These are phyloP conservation scores for Patellifolia procumbens DNA, from an alignment of 179 eudicot genomes.

Conservation along the genomic window DNA sequence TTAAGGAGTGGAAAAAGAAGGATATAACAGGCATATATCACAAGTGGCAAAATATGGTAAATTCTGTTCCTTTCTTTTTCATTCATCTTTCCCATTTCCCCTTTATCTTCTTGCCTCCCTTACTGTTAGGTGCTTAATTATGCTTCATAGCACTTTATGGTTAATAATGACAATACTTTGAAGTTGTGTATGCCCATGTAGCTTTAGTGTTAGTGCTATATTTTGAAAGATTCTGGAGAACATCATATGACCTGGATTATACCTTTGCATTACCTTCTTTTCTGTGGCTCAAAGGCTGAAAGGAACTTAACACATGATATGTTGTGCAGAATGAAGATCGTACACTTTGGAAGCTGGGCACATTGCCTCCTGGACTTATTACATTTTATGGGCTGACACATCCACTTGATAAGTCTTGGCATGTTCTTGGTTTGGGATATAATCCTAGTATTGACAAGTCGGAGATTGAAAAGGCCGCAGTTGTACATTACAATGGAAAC, in stretches of 20 bases:
- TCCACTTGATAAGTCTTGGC: slow-evolving; percentile 81
- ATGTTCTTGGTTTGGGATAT: slow-evolving; percentile 89
- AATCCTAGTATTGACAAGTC: slow-evolving; percentile 60
- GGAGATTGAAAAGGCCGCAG: slow-evolving; percentile 80
- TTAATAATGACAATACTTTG: not conserved
- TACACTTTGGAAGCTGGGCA: slow-evolving; percentile 89
- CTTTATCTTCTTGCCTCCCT: not conserved
- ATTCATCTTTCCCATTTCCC: not conserved
- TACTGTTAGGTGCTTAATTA: not conserved
- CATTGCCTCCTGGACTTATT: slow-evolving; percentile 85
- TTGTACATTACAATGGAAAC: slow-evolving; percentile 85
- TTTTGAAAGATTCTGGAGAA: slow-evolving; percentile 1
- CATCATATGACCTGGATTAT: not conserved
- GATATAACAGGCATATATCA: slow-evolving; percentile 91
- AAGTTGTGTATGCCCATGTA: not conserved
- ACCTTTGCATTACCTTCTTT: not conserved
- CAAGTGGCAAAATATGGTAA: slow-evolving; percentile 89
- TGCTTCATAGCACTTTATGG: not conserved
- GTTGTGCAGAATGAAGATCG: slow-evolving; percentile 68
- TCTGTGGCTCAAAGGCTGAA: slow-evolving; percentile 9
- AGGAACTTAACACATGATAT: not conserved
- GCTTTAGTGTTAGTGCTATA: not conserved
- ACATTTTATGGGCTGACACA: slow-evolving; percentile 75
- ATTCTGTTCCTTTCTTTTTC: slow-evolving; percentile 8
- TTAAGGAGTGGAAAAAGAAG: slow-evolving; percentile 74